A percentile compares a stretch with the other conserved stretches of the same genome.
Evolutionary conservation across 208 protist species (phyloP).

Genomic region (Leishmania arabica): DNA sequence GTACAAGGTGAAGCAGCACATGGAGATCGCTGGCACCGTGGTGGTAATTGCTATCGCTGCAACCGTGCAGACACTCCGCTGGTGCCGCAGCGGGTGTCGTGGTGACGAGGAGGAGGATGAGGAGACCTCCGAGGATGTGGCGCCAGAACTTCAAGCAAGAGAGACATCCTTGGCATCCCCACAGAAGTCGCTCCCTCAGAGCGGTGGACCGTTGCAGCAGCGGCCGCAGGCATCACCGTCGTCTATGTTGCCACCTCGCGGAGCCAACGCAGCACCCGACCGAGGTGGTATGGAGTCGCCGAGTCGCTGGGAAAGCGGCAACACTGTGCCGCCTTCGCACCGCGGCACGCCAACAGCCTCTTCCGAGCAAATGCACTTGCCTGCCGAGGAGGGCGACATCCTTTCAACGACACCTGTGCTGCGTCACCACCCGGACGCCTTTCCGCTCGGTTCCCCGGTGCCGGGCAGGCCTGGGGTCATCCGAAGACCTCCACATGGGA

Average conservation of each 20-base stretch:
- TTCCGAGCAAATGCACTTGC: not conserved
- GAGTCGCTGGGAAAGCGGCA: not conserved
- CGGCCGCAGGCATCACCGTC: not conserved
- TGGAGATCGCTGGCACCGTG: constrained; percentile 23
- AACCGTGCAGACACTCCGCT: constrained; percentile 24
- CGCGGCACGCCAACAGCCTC: not conserved
- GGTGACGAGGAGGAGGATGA: not conserved
- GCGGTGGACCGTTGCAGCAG: not conserved
- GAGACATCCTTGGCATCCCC: not conserved
- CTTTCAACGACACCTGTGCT: not conserved
- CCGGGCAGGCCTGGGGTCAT: not conserved
- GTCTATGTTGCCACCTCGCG: not conserved
- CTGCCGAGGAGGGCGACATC: not conserved
- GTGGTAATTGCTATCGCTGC: constrained; percentile 21
- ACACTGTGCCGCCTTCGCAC: not conserved
- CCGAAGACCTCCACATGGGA: not conserved
- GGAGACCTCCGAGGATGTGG: not conserved
- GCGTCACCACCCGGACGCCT: not conserved
- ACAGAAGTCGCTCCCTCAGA: not conserved
- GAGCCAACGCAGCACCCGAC: not conserved
- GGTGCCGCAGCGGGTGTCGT: constrained; percentile 20
- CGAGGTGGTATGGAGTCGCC: not conserved
- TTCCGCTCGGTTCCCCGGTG: not conserved
- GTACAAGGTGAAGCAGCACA: constrained; percentile 16
- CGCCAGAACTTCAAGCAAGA: not conserved